Conservation (phyloP, 768 basidiomycete genomes). For the Cystofilobasidium capitatum region DNA sequence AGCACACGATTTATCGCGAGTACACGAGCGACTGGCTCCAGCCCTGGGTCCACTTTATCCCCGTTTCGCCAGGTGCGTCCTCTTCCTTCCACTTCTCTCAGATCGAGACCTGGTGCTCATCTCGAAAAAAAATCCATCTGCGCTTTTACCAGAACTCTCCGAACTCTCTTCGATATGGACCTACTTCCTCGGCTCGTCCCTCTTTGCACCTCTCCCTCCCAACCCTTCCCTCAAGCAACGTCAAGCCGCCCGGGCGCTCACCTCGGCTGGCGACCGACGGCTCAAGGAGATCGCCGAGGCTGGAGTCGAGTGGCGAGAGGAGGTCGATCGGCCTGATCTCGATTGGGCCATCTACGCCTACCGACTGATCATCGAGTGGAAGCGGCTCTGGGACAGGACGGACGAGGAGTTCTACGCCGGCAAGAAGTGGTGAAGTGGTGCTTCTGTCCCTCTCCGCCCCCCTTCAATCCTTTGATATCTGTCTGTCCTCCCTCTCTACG, state of each 20-base stretch:
- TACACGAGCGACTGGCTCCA: constrained; percentile 1
- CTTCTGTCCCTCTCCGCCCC: too few species aligned
- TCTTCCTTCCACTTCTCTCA: neutral
- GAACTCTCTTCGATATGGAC: neutral
- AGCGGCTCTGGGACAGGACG: too few species aligned
- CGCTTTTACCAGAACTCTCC: neutral
- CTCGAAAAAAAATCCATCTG: too few species aligned
- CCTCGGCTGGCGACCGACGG: too few species aligned
- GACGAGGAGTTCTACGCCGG: too few species aligned
- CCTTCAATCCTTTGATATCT: too few species aligned
- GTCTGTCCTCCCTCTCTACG: too few species aligned
- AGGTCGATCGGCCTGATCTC: too few species aligned
- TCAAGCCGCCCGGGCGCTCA: constrained; percentile 5
- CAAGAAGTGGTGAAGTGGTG: neutral
- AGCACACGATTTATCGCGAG: neutral
- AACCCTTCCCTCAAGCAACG: neutral
- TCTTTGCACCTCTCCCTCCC: constrained; percentile 6
- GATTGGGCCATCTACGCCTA: too few species aligned
- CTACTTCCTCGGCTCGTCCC: neutral
- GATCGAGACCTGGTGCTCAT: neutral
- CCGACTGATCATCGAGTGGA: too few species aligned
- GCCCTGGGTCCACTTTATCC: neutral
- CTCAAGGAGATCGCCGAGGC: too few species aligned
- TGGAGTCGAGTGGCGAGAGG: too few species aligned
- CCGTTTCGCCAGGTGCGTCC: neutral